Percentiles rank a stretch among this genome's conserved stretches.
These are phyloP conservation scores for Ananas comosus DNA, from an alignment of 176 grass and related monocot species.

Conservation along the genomic window DNA sequence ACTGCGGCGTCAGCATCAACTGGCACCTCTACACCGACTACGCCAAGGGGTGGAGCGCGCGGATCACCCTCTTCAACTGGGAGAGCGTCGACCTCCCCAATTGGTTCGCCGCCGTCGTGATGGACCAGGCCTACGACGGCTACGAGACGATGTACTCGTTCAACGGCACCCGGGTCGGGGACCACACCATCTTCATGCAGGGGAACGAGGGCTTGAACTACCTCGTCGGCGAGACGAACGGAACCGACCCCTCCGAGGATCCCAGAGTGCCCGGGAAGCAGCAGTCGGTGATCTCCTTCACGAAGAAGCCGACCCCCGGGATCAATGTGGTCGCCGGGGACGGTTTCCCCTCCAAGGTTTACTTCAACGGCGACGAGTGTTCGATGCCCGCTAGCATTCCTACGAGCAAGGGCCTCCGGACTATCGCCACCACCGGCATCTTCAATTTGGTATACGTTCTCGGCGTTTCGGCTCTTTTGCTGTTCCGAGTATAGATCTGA, in stretches of 20 bases:
- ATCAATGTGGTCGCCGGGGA: constrained; percentile 41
- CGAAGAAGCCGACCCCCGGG: constrained; percentile 35
- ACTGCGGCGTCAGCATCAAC: constrained; percentile 89
- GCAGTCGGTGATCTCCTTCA: constrained; percentile 63
- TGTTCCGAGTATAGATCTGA: constrained; percentile 46
- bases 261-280: constrained; percentile 73
- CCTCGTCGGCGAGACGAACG: constrained; percentile 67
- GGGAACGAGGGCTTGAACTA: constrained; percentile 69
- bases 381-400: constrained; percentile 55
- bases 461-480: constrained; percentile 28
- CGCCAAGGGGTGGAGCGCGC: constrained; percentile 82
- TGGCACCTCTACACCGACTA: constrained; percentile 75
- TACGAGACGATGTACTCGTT: constrained; percentile 81
- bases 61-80: constrained; percentile 95
- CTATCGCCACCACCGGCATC: constrained; percentile 5
- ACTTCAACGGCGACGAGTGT: constrained; percentile 83
- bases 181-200: constrained; percentile 89
- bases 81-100: constrained; percentile 49
- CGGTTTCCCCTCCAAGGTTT: constrained; percentile 57
- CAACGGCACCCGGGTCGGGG: constrained; percentile 42
- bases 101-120: constrained; percentile 80
- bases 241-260: constrained; percentile 20
- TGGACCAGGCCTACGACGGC: constrained; percentile 69
- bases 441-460: constrained; percentile 31
- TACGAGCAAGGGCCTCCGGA: constrained; percentile 33